Conservation (phyloP, 139 green algal genomes). For the Coelastrella sp. region DNA sequence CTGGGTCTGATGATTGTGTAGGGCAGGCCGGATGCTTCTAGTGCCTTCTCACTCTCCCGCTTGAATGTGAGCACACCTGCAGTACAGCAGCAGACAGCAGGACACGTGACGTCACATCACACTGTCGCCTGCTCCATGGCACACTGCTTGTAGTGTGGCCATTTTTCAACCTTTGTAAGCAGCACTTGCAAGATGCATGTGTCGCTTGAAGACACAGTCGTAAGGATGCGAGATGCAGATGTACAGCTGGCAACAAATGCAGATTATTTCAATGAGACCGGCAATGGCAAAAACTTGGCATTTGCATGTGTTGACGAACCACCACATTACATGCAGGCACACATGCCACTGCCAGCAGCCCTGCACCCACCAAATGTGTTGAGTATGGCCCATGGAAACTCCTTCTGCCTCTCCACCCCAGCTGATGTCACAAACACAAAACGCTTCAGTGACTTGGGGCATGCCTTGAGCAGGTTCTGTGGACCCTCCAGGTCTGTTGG, state of each 20-base stretch:
- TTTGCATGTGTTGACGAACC: neutral
- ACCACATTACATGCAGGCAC: neutral
- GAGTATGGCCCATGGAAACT: conserved; percentile 87
- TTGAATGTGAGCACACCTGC: conserved; percentile 96
- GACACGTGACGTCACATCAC: neutral
- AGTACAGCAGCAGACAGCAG: neutral
- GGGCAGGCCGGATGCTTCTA: conserved; percentile 80
- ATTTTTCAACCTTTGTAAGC: too few relatives aligned
- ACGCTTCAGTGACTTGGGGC: conserved; percentile 70
- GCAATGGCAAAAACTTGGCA: neutral
- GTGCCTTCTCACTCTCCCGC: conserved; percentile 75
- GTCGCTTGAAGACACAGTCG: too few relatives aligned
- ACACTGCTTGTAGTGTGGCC: too few relatives aligned
- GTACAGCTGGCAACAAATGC: too few relatives aligned
- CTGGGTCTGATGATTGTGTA: conserved; percentile 94
- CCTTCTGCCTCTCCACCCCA: conserved; percentile 82
- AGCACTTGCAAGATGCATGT: too few relatives aligned
- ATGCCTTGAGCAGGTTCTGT: conserved; percentile 80
- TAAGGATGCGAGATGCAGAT: too few relatives aligned
- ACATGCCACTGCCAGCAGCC: too few relatives aligned
- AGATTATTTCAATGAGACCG: too few relatives aligned
- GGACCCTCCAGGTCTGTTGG: conserved; percentile 81
- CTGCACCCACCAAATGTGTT: conserved; percentile 88
- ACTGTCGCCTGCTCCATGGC: too few relatives aligned
- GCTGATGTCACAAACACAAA: conserved; percentile 91